Percentiles rank a stretch among this genome's conserved stretches.
Evolutionary conservation across 306 rosid species (phyloP).

Genomic region (Corylus avellana): DNA sequence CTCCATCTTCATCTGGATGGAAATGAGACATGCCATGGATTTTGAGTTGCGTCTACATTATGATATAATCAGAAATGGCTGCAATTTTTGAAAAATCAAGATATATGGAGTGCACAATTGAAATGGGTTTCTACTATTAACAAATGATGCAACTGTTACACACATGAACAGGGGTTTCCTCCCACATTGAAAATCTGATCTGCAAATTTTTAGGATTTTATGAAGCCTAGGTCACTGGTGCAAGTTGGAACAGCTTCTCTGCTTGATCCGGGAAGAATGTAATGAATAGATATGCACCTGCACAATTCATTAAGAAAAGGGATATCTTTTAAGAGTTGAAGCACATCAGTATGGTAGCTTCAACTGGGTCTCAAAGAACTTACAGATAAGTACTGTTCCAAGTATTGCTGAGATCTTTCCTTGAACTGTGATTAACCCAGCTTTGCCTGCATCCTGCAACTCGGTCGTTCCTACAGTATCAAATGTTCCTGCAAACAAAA

Average conservation of each 20-base stretch:
- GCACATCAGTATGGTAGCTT: conserved; percentile 2
- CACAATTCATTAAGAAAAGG: conserved; percentile 24
- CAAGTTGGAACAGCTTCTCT: conserved; percentile 71
- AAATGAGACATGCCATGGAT: too few species aligned
- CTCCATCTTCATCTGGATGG: neutral
- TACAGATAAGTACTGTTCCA: conserved; percentile 89
- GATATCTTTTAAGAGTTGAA: conserved; percentile 14
- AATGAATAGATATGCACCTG: conserved; percentile 84
- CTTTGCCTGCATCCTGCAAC: conserved; percentile 94
- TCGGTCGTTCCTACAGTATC: conserved; percentile 74
- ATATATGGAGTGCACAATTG: neutral
- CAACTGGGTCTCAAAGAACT: conserved; percentile 31
- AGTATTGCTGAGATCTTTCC: conserved; percentile 87
- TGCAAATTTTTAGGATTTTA: neutral
- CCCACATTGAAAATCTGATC: neutral
- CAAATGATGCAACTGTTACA: neutral
- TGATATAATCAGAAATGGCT: too few species aligned
- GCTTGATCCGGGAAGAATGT: conserved; percentile 98
- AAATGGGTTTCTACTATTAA: neutral
- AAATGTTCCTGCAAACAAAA: conserved; percentile 60
- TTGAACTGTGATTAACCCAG: conserved; percentile 82
- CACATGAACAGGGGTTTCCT: neutral
- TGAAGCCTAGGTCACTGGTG: conserved; percentile 48
- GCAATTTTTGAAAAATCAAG: too few species aligned
- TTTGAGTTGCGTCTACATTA: too few species aligned